Base-by-base conservation (phyloP, 495 filamentous ascomycete species). In the Talaromyces nanjingensis region DNA sequence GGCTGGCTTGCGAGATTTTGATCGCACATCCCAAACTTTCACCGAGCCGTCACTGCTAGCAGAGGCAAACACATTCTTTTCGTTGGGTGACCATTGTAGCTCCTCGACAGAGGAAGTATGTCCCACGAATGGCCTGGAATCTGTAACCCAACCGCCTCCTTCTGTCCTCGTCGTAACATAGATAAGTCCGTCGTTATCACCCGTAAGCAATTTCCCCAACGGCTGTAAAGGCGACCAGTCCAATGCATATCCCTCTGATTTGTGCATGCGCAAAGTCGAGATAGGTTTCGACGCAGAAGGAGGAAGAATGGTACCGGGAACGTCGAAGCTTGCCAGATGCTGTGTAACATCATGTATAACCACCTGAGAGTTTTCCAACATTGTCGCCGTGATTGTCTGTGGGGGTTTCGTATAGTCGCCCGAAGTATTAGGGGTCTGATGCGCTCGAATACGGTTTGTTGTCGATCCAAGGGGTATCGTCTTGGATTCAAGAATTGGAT, bases 401-500 rank as follows among this genome's bases (percentile, higher is more conserved):
- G 89, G 85, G 18, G 89, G 86, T 66, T 78, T 84, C 29, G 86
- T 86, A 14, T 89, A 82, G 67, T 89, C 87, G 4, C 73, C 75
- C 4, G 78, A 77, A 57, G 84, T 78, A 39, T 87, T 82, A 7
- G 90, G 88, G 3, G 83, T 81, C 69, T 96, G 89, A 75, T 94
- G 87, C 62, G 85, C 80, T 63, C 94, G 90, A 73, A 97, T 92
- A 47, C 94, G 90, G 79, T 98, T 98, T 11, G 92, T 96, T 59
- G 90, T 93, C 12, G 91, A 89, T 34, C 79, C 85, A 37, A 96
- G 77, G 5, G 91, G 91, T 68, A 98, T 94, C 56, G 86, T 87
- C 73, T 90, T 92, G 68, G 89, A 90, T 73, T 98, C 94, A 66
- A 98, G 89, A 66, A 98, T 96, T 3, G 94, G 92, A 67, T 98